phyloP scores from a whole-genome alignment of 768 basidiomycete species.

The Hydnomerulius pinastri region DNA sequence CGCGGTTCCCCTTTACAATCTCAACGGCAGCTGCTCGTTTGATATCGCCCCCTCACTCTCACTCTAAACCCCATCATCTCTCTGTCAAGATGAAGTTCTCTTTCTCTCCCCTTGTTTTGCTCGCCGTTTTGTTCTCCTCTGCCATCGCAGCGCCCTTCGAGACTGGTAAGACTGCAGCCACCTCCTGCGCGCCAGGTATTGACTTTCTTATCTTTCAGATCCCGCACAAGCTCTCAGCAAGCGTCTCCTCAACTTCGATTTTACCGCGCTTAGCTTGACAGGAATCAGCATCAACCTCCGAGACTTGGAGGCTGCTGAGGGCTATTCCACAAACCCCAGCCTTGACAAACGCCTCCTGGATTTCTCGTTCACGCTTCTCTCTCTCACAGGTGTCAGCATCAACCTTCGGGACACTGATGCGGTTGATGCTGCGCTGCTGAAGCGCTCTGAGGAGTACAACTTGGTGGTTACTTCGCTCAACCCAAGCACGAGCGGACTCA shows the following conservation, averaged over 20 bases:
- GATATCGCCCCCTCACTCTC: no score
- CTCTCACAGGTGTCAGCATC: background rate
- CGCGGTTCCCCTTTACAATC: no score
- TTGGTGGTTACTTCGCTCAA: background rate
- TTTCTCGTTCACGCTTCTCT: background rate
- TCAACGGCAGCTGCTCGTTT: no score
- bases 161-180: background rate
- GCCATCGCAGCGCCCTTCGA: background rate
- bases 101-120: background rate
- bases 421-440: background rate
- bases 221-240: background rate
- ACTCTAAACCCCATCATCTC: no score
- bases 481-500: background rate
- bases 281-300: background rate
- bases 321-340: no score
- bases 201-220: no score
- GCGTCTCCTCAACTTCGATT: background rate
- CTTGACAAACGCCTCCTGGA: background rate
- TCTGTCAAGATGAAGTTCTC: slow-evolving; percentile 1
- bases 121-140: background rate
- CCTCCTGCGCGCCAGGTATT: background rate
- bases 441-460: background rate
- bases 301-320: background rate
- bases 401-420: background rate
- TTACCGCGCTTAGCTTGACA: background rate